phyloP scores from a whole-genome alignment of 495 filamentous ascomycete species.

The Aspergillus bridgeri region DNA sequence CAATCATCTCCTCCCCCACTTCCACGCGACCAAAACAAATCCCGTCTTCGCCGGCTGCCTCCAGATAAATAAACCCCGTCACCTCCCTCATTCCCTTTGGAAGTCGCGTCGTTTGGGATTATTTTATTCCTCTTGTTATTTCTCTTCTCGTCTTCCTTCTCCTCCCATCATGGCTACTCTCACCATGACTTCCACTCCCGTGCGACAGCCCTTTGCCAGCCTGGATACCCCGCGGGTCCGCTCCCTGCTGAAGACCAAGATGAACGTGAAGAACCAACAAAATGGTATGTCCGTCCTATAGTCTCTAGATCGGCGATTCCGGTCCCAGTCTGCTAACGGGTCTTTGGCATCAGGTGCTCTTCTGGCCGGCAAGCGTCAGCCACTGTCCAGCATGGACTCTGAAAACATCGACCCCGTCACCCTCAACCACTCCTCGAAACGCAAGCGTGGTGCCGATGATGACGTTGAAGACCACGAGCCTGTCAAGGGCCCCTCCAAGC shows the following conservation, averaged over 20 bases:
- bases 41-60: background rate
- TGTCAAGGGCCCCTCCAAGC: conserved; percentile 36
- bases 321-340: conserved; percentile 6
- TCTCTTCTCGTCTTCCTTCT: conserved; percentile 1
- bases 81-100: conserved; percentile 4
- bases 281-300: conserved; percentile 44
- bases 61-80: background rate
- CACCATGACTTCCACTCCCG: conserved; percentile 37
- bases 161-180: conserved; percentile 36
- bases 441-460: conserved; percentile 49
- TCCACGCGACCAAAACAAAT: conserved; percentile 25
- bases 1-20: conserved; percentile 13
- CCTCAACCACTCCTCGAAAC: conserved; percentile 65
- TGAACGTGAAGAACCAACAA: conserved; percentile 54
- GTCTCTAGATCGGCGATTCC: background rate
- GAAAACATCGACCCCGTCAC: conserved; percentile 79
- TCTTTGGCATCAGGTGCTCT: conserved; percentile 18
- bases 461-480: conserved; percentile 44
- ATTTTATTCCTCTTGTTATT: too few species aligned
- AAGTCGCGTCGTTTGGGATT: conserved; percentile 3
- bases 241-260: conserved; percentile 38
- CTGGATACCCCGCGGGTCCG: conserved; percentile 43
- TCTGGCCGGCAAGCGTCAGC: conserved; percentile 30
- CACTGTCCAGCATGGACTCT: conserved; percentile 55
- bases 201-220: conserved; percentile 44